Evolutionary conservation across 306 rosid species (phyloP), one percentile per base, ranked within the genome.

Genomic region (Cucurbita moschata): DNA sequence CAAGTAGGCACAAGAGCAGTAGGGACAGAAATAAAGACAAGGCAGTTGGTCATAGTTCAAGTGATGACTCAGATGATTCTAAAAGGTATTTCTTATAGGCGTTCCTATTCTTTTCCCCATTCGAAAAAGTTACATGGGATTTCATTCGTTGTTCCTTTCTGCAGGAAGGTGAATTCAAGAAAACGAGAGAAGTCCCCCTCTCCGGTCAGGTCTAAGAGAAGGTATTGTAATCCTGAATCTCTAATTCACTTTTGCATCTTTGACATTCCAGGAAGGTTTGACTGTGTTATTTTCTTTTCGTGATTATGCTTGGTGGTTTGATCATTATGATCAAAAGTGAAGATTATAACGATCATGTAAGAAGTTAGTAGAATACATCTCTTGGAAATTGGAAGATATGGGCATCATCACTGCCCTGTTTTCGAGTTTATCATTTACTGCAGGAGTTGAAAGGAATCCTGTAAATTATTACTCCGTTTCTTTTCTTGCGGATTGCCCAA

Each of bases 141-240:
- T 71, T 88, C 77, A 83, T 79, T 10, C 43, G 68, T 37, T 55
- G 59, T 61, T 39, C 52, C 82, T 55, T 75, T 71, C 71, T 83
- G 85, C 91, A 94, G 99, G 92, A 94, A 89, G 85, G 71, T 26
- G 73, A 93, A 60, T 73, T 86, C 96, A 66, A 89, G 95, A 81
- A 91, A 82, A 79, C 90, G 77, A n/a, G 83, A 87, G 78, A 84
- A 71, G 35, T 91, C 99, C 44, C 92, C 92, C 37, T 94, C 97
- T 64, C 96, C 96, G 10, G 84, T 83, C 81, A 83, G 89, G 86
- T 91, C 97, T 75, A 89, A 86, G 79, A 83, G 90, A 88, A 94
- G 99, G 99, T 94, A 91, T 72, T 58, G 11, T 19, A 44, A 73
- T 56, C 66, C 43, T 26, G 21, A 10, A 52, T 39, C 49, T 72